Evolutionary conservation across 805 yeast genomes (phyloP), one percentile per base, ranked within the genome.

Genomic region (Spathaspora girioi): DNA sequence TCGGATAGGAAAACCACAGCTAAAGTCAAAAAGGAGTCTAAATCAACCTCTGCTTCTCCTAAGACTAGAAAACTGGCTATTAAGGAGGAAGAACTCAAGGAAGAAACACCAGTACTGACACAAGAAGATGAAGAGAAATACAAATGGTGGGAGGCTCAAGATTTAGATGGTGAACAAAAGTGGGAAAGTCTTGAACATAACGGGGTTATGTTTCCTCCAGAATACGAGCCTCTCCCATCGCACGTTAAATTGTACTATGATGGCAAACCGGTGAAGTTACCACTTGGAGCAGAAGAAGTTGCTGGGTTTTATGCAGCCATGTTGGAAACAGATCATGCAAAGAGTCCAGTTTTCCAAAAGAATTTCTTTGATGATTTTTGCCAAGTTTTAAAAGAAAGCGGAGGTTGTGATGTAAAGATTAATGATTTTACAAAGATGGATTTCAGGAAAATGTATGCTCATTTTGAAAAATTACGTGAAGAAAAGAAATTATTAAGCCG

Each of bases 131-230:
- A 75, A 17, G 84, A 79, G 15, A 89, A 78, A 1, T 74, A 69
- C n/a, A 84, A 81, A 63, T 85, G 83, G 67, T 84, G 96, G 96
- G 90, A 96, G 94, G 93, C 89, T 64, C 82, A 81, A 43, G 82
- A 81, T 44, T 87, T 86, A 56, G 68, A 83, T 31, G 93, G 86
- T 31, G 81, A 85, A 42, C 76, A 84, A 50, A 89, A 90, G 63
- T 93, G 99, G 99, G 85, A 82, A 20, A 80, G 91, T 1, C 71
- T 93, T 48, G 89, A 82, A 55, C 99, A 93, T 65, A 84, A 80
- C 57, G 99, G 99, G 60, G 97, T 93, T 11, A 70, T 92, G 31
- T 93, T 93, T 61, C 97, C 99, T 1, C 97, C 98, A 0, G 86
- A 82, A 2, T 93, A 93, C 66, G 92, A 86, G 63, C 91, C 94